Evolutionary conservation across 805 yeast genomes (phyloP).

Genomic region (Sugiyamaella marilandica): DNA sequence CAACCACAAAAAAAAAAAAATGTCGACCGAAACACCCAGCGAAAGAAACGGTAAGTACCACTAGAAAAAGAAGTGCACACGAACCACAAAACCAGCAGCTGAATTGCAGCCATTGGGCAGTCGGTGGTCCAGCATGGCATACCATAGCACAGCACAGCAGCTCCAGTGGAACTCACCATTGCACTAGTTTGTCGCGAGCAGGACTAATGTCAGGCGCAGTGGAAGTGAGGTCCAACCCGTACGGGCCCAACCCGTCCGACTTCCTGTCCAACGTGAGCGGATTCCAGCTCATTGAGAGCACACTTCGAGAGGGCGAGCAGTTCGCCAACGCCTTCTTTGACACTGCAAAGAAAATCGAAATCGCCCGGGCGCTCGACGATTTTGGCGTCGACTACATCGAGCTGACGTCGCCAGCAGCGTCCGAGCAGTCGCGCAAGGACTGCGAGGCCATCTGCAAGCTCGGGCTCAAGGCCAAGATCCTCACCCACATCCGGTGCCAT

Average conservation of each 20-base stretch:
- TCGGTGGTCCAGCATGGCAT: too few relatives aligned
- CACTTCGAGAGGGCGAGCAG: constrained; percentile 97
- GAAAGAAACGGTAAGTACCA: constrained; percentile 4
- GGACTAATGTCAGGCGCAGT: neutral
- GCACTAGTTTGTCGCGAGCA: too few relatives aligned
- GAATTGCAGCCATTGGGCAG: too few relatives aligned
- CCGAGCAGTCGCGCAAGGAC: constrained; percentile 86
- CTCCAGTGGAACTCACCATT: too few relatives aligned
- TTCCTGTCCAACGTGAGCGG: constrained; percentile 81
- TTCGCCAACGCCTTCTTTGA: constrained; percentile 95
- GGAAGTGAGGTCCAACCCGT: constrained; percentile 54
- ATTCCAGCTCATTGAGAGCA: constrained; percentile 90
- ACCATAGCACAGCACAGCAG: too few relatives aligned
- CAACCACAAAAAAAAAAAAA: neutral
- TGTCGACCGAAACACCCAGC: constrained; percentile 3
- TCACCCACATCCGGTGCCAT: constrained; percentile 96
- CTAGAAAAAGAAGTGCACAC: too few relatives aligned
- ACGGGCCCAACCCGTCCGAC: constrained; percentile 94
- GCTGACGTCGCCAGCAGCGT: constrained; percentile 95
- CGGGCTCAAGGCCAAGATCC: constrained; percentile 90
- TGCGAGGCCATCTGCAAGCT: constrained; percentile 98
- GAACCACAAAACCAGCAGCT: too few relatives aligned
- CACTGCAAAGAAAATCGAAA: constrained; percentile 92
- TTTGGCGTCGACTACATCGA: constrained; percentile 98
- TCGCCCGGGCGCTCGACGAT: constrained; percentile 94